Conservation (phyloP, 257 asterid genomes). For the Solanum sitiens region DNA sequence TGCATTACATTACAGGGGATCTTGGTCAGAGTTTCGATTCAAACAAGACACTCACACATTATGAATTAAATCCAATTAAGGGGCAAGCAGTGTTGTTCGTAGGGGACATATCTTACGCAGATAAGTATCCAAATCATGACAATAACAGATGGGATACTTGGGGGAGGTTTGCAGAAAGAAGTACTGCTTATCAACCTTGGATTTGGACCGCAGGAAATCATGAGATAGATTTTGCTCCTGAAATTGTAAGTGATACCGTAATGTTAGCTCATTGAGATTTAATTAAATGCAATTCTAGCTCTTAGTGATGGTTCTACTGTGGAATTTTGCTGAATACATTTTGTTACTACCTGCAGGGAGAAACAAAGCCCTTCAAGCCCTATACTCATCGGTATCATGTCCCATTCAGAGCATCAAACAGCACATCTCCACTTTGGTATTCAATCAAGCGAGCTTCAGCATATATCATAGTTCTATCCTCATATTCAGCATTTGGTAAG, state of each 20-base stretch:
- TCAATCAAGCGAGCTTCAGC: slow-evolving; percentile 24
- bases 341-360: slow-evolving; percentile 28
- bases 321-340: neutral
- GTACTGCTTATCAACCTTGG: slow-evolving; percentile 82
- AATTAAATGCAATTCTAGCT: neutral
- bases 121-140: slow-evolving; percentile 52
- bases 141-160: slow-evolving; percentile 84
- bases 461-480: slow-evolving; percentile 66
- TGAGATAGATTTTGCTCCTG: slow-evolving; percentile 74
- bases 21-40: slow-evolving; percentile 80
- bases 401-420: slow-evolving; percentile 49
- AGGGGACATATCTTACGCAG: slow-evolving; percentile 86
- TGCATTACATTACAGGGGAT: slow-evolving; percentile 38
- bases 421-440: slow-evolving; percentile 70
- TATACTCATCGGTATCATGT: slow-evolving; percentile 47
- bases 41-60: slow-evolving; percentile 56
- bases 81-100: slow-evolving; percentile 63
- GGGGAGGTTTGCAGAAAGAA: slow-evolving; percentile 76
- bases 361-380: slow-evolving; percentile 74
- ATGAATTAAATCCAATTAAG: slow-evolving; percentile 49
- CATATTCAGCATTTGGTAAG: slow-evolving; percentile 41
- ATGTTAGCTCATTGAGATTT: neutral
- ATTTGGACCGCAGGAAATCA: slow-evolving; percentile 82
- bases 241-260: slow-evolving; percentile 30
- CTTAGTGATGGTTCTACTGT: neutral